Percentiles rank a stretch among this genome's conserved stretches.
Conservation (phyloP, 495 filamentous ascomycete genomes). For the Pseudoneurospora amorphoporcata region DNA sequence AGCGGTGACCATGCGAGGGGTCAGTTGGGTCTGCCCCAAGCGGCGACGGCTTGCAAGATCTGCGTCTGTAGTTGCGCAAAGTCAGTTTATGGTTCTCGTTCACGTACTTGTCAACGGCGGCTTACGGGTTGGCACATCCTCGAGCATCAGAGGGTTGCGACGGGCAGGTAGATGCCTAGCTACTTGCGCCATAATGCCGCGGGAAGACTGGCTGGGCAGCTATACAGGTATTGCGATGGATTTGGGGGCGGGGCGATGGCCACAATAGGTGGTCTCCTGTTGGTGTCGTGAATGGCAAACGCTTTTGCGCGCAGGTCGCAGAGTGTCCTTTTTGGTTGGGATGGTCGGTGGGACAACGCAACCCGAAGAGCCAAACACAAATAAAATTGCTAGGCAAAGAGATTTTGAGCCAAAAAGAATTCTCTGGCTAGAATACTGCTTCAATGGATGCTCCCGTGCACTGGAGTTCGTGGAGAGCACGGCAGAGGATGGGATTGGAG, state of each 20-base stretch:
- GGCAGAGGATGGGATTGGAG: neutral
- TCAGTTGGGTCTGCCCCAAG: conserved; percentile 82
- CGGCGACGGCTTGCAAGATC: conserved; percentile 77
- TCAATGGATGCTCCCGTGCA: neutral
- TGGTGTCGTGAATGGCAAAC: conserved; percentile 12
- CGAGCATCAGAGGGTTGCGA: conserved; percentile 66
- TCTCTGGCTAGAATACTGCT: neutral
- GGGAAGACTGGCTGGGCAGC: neutral
- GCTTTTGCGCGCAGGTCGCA: conserved; percentile 23
- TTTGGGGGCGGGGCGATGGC: neutral
- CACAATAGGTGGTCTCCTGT: neutral
- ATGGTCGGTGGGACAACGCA: neutral
- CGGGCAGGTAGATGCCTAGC: conserved; percentile 54
- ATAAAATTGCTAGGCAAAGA: neutral
- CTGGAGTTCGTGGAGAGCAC: neutral
- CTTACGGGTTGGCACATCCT: conserved; percentile 58
- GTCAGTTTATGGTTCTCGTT: neutral
- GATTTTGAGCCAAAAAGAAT: neutral
- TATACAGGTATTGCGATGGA: neutral
- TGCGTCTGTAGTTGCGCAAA: conserved; percentile 46
- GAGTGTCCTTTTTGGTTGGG: neutral
- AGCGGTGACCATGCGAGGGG: conserved; percentile 59
- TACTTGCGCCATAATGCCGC: conserved; percentile 42
- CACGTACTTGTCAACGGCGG: conserved; percentile 5
- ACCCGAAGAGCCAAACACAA: neutral